Percentiles rank a stretch among this genome's conserved stretches.
These are phyloP conservation scores for Casuarina cunninghamiana DNA, from an alignment of 306 rosid species.

Conservation along the genomic window DNA sequence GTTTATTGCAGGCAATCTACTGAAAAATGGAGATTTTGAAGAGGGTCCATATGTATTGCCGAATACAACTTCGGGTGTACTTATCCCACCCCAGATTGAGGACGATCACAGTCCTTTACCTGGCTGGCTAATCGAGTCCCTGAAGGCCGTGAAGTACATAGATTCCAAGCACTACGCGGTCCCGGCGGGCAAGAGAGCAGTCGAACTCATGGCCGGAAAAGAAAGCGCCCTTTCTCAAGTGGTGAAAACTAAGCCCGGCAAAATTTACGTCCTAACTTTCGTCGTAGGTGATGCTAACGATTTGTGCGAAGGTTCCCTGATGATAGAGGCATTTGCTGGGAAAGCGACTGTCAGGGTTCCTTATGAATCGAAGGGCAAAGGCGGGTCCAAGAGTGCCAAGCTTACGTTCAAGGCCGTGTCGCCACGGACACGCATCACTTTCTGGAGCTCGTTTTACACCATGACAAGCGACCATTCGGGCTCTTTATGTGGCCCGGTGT, in stretches of 20 bases:
- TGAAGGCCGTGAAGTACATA: slow-evolving; percentile 80
- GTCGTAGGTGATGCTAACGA: slow-evolving; percentile 73
- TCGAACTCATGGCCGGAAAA: slow-evolving; percentile 79
- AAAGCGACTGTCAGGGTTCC: slow-evolving; percentile 42
- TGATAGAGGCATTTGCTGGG: slow-evolving; percentile 68
- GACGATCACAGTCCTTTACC: slow-evolving; percentile 71
- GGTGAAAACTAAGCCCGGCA: slow-evolving; percentile 45
- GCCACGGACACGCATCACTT: slow-evolving; percentile 53
- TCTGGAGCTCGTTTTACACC: slow-evolving; percentile 61
- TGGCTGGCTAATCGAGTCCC: slow-evolving; percentile 87
- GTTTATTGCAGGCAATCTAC: slow-evolving; percentile 47
- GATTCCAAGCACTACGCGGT: slow-evolving; percentile 64
- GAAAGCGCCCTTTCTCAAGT: slow-evolving; percentile 74
- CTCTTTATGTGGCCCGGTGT: slow-evolving; percentile 74
- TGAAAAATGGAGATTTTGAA: slow-evolving; percentile 78
- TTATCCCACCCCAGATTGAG: slow-evolving; percentile 73
- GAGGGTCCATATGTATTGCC: slow-evolving; percentile 71
- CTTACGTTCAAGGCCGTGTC: slow-evolving; percentile 56
- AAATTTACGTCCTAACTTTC: slow-evolving; percentile 58
- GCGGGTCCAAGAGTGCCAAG: slow-evolving; percentile 50
- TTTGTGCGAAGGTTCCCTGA: slow-evolving; percentile 60
- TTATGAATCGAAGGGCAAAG: slow-evolving; percentile 61
- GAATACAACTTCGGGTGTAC: slow-evolving; percentile 56
- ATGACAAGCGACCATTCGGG: slow-evolving; percentile 67
- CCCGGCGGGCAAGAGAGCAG: slow-evolving; percentile 66